Base-by-base conservation (phyloP, 2,329 filamentous ascomycete genomes). In the Fusarium azukiicola region DNA sequence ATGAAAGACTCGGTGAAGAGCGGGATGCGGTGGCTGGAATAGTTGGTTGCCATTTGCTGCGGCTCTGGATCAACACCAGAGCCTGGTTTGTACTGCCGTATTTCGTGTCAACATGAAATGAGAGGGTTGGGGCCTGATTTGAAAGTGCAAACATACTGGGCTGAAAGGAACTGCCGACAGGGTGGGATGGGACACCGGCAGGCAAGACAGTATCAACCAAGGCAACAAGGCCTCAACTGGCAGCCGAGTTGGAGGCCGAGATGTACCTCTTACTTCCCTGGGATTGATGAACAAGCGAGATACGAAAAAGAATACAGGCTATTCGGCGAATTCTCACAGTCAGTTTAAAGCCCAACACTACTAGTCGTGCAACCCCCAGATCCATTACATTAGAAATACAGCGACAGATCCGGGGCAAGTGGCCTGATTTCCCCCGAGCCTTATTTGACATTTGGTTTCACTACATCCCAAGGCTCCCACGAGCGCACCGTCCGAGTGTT, bases 271-370 rank as follows among this genome's bases (percentile, higher is more conserved):
- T 32, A 32, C 36, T 40, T 21, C 36, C 5, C 54, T 14, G 5
- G 21, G 4, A 21, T n/a, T n/a, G 54, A 38, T 38, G 6, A 10
- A 8, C 6, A 38, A 38, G 10, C 11, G 9, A n/a, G 4, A 9
- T 5, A 16, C 10, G 3, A 1, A 14, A 38, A n/a, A 38, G 13
- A 4, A 23, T 4, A n/a, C 12, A 6, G 7, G 2, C 54, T 40
- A 36, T 32, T 32, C 12, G 13, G 4, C 32, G 19, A 36, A 36
- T 21, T 27, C 4, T 17, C 3, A 40, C 21, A 38, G 21, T 40
- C 3, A 21, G 54, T 10, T 10, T 56, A 10, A 9, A 40, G 8
- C n/a, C 10, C 12, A 58, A 40, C 21, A n/a, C 7, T 4, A 8
- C 21, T 40, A 19, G 27, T 23, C 21, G 3, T 10, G 5, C 6